Percentiles rank a stretch among this genome's conserved stretches.
phyloP scores from a whole-genome alignment of 345 rosid species.

The Conringia planisiliqua region DNA sequence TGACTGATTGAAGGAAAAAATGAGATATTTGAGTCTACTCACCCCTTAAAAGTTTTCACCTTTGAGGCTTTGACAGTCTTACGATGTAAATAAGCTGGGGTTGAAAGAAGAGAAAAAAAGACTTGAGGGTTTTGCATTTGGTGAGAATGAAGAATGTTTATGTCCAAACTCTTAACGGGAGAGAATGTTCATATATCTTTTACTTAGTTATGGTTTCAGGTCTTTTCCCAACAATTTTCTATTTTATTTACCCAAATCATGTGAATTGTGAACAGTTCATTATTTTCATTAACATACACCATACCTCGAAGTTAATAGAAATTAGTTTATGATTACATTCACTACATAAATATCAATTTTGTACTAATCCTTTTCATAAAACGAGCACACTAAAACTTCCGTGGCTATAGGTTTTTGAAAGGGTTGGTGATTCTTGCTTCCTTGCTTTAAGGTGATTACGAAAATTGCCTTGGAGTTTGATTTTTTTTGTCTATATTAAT shows the following conservation, averaged over 20 bases:
- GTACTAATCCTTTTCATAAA: not conserved
- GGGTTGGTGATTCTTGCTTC: not conserved
- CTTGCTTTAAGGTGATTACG: no score
- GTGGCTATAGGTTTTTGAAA: not conserved
- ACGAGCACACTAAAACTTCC: not conserved
- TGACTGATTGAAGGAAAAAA: not conserved
- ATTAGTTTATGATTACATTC: not conserved
- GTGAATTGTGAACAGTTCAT: not conserved
- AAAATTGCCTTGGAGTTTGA: not conserved
- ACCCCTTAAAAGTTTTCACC: not conserved
- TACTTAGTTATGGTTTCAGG: not conserved
- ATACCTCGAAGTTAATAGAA: not conserved
- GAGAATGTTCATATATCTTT: not conserved
- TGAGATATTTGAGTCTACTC: not conserved
- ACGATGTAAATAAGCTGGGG: constrained; percentile 15
- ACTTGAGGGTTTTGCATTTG: not conserved
- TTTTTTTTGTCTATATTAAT: not conserved
- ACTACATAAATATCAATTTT: not conserved
- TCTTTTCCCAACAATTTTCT: not conserved
- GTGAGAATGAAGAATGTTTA: constrained; percentile 2
- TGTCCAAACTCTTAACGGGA: not conserved
- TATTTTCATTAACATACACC: not conserved
- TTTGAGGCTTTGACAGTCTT: not conserved
- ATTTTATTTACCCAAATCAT: not conserved
- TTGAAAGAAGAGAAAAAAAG: not conserved